Evolutionary conservation across 75 land plant genomes (phyloP).

Genomic region (Cupressus sempervirens): DNA sequence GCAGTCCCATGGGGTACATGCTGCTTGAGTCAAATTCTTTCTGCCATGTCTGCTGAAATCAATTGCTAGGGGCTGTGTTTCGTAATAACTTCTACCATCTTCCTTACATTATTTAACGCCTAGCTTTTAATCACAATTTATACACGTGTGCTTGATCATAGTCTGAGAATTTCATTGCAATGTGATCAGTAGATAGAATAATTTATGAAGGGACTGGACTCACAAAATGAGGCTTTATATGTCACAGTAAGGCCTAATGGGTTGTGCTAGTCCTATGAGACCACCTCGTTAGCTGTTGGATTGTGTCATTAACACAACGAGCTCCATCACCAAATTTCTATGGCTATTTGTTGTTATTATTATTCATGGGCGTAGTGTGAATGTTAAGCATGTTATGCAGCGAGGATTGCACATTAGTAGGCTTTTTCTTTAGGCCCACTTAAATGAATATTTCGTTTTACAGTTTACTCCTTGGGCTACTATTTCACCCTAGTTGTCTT

Average conservation of each 20-base stretch:
- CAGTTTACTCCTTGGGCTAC: background rate
- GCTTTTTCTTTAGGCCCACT: background rate
- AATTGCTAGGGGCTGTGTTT: background rate
- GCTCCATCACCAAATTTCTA: background rate
- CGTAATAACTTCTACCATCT: background rate
- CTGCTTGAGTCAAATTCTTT: background rate
- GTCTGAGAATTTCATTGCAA: background rate
- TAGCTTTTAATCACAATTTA: background rate
- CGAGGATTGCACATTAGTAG: background rate
- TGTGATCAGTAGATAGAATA: background rate
- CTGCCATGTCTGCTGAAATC: background rate
- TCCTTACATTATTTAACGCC: background rate
- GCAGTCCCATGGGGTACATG: background rate
- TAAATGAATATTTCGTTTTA: background rate
- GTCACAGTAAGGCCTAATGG: background rate
- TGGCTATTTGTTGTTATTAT: background rate
- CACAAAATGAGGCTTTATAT: background rate
- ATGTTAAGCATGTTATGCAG: background rate
- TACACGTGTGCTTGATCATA: background rate
- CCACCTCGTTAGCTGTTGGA: background rate
- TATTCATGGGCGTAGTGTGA: background rate
- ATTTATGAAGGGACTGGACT: background rate
- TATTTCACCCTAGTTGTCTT: background rate
- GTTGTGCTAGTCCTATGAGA: background rate
- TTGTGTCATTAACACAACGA: background rate